Evolutionary conservation across 805 yeast species (phyloP), one percentile per base, ranked within the genome.

Genomic region (Grigorovia transvaalensis): DNA sequence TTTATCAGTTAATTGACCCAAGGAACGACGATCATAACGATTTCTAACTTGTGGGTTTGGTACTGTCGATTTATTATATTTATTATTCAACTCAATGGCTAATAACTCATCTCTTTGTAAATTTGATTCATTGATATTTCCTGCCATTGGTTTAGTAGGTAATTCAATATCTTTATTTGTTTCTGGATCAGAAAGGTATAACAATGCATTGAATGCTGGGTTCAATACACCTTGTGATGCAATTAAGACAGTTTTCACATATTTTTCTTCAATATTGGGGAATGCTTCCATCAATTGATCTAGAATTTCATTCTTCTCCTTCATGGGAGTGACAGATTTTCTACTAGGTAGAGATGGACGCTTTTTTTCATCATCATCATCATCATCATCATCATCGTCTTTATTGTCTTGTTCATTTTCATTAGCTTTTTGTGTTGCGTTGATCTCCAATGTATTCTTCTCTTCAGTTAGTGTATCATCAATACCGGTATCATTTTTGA

Each of bases 121-220:
- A 63, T 81, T 85, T n/a, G 69, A 58, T 44, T 59, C 56, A 49
- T 65, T 65, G 46, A 60, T 54, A 20, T 63, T 53, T n/a, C n/a
- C n/a, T 2, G 45, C 13, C 4, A 56, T 54, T 23, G 68, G 67
- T 17, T 69, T 68, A 11, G 58, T 57, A 30, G 79, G 80, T 47
- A 78, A 72, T 54, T 76, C 79, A 13, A 83, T 80, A 54, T 75
- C 75, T 33, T 59, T 63, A 46, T 70, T 68, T 54, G 74, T 74
- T 2, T 74, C 65, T 9, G 91, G 91, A 67, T 90, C 96, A 17
- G 87, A 82, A 51, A 88, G 70, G 58, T 78, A 88, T 54, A 91
- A 72, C 60, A 90, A 72, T 0, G 96, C 97, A 66, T 84, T 85
- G 72, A 91, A 91, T 1, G 96, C 95, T 1, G 86, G 82, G 59